These are phyloP conservation scores for Fusarium sp. DNA, from an alignment of 2,329 filamentous ascomycete genomes.

Conservation along the genomic window DNA sequence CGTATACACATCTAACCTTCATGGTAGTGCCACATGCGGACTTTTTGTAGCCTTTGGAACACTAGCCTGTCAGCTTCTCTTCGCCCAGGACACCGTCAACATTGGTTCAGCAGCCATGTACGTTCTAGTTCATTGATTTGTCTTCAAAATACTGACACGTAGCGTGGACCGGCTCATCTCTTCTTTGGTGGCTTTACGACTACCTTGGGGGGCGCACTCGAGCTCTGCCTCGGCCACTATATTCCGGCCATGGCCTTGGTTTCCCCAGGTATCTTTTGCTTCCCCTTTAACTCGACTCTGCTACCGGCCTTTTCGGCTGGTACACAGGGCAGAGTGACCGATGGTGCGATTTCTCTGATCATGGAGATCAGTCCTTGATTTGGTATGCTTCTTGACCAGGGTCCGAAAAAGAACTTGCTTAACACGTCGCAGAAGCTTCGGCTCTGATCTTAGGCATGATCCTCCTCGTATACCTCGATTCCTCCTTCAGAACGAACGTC, in stretches of 20 bases:
- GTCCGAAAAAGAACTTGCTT: background rate
- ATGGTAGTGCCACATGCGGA: background rate
- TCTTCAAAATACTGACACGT: background rate
- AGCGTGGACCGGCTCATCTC: background rate
- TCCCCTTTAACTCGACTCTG: background rate
- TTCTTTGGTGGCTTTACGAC: background rate
- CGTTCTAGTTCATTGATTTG: background rate
- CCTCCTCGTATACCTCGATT: background rate
- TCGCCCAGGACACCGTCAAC: background rate
- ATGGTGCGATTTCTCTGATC: background rate
- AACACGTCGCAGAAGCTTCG: background rate
- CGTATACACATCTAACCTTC: background rate
- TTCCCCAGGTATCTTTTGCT: background rate
- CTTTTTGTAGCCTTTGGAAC: conserved; percentile 2
- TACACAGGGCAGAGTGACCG: background rate
- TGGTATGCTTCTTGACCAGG: background rate
- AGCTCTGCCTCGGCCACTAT: conserved; percentile 1
- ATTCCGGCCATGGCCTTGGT: background rate
- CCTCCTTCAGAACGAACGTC: conserved; percentile 3
- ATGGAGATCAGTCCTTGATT: background rate
- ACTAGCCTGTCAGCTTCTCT: background rate
- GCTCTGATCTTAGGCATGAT: background rate
- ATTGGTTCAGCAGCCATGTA: background rate
- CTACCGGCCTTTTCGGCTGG: background rate
- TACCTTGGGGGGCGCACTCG: conserved; percentile 1